Evolutionary conservation across 2,329 filamentous ascomycete species (phyloP), one percentile per base, ranked within the genome.

Genomic region (Dactylellina drechsleri): DNA sequence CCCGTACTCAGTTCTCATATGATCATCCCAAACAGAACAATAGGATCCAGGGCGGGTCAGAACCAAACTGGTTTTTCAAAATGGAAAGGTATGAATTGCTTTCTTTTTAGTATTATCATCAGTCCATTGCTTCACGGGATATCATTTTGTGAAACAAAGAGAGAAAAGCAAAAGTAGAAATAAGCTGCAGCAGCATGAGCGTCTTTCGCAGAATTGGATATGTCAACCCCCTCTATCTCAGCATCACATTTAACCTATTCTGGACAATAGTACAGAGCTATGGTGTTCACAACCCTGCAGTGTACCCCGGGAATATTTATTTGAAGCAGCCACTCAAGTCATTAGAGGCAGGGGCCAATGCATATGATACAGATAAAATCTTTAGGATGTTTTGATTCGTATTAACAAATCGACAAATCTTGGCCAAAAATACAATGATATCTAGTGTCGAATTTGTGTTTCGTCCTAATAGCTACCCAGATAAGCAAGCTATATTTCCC

Each of bases 321-420:
- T n/a, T n/a, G 36, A 56, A 57, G 50, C 26, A 62, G 41, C 58
- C 66, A 70, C 18, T 62, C 20, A 62, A n/a, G 56, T 31, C 53
- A 12, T n/a, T 20, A 4, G 5, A 54, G 60, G 47, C 45, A 54
- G 64, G 43, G 45, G 53, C 1, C 4, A 12, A 53, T 20, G 18
- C 41, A 16, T 7, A 67, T 26, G 47, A 56, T 49, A 56, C 16
- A 49, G 5, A 40, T 20, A 31, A 61, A 68, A 61, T 28, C 23
- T 49, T 31, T 60, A 49, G 57, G 41, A 60, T 60, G 8, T 36
- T 23, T 43, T 49, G 49, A 58, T 58, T 28, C 40, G 36, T 36
- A 36, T 36, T 36, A 36, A 5, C 31, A 36, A 36, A 36, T 36
- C 31, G 31, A 36, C 6, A 36, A 36, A 10, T 7, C 5, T 36